These are phyloP conservation scores for Botrytis tulipae DNA, from an alignment of 2,329 filamentous ascomycete species.

Conservation along the genomic window DNA sequence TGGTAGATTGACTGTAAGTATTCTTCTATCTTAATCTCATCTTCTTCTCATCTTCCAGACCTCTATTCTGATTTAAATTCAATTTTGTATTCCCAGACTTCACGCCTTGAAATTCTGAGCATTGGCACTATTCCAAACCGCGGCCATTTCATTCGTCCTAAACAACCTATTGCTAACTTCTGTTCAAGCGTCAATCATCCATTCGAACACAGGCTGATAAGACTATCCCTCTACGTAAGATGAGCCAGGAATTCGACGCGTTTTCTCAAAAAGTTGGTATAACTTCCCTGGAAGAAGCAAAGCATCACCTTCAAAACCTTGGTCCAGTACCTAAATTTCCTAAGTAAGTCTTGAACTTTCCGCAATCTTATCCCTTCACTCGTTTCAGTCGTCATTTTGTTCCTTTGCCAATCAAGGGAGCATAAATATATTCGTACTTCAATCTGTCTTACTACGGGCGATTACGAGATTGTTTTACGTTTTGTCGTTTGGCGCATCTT, in stretches of 20 bases:
- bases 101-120: background rate
- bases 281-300: slow-evolving; percentile 7
- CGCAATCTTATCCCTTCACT: background rate
- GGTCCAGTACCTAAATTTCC: slow-evolving; percentile 1
- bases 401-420: background rate
- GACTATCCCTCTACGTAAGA: background rate
- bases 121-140: background rate
- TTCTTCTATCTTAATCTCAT: background rate
- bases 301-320: slow-evolving; percentile 11
- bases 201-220: background rate
- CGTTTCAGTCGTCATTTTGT: background rate
- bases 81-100: background rate
- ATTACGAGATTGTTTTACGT: background rate
- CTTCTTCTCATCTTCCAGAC: background rate
- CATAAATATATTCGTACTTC: background rate
- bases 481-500: background rate
- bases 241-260: background rate
- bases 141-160: background rate
- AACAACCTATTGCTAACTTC: background rate
- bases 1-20: slow-evolving; percentile 12
- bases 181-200: background rate
- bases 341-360: background rate
- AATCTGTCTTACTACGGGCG: background rate
- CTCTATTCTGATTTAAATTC: background rate
- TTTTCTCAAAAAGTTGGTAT: slow-evolving; percentile 4